phyloP scores from a whole-genome alignment of 345 rosid genomes.

The Lenwebbia sp. region DNA sequence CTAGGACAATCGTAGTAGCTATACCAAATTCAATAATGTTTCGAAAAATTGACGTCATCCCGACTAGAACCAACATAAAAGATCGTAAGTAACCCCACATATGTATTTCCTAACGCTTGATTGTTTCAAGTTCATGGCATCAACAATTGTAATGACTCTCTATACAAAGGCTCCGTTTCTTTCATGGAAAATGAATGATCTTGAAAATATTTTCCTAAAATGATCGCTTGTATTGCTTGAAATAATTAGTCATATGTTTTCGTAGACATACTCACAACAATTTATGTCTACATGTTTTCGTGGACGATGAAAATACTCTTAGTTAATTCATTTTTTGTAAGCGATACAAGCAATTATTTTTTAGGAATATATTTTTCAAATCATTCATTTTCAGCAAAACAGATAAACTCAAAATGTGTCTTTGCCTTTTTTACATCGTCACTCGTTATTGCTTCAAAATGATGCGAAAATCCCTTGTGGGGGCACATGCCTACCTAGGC shows the following conservation, averaged over 20 bases:
- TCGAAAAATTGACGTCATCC: not conserved
- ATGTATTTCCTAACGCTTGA: not conserved
- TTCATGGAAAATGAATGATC: accelerated
- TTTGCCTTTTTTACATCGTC: not conserved
- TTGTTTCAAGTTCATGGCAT: not conserved
- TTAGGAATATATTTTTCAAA: not conserved
- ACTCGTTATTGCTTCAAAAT: not conserved
- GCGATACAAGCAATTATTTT: accelerated
- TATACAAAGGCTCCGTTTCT: not conserved
- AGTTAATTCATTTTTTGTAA: not conserved
- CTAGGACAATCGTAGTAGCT: not conserved
- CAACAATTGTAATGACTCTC: not conserved
- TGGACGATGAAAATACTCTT: not conserved
- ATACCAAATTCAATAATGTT: not conserved
- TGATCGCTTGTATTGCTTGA: not conserved
- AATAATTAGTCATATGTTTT: not conserved
- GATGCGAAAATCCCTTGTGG: not conserved
- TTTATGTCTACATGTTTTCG: not conserved
- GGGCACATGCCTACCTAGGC: not conserved
- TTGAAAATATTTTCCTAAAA: not conserved
- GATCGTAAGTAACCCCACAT: not conserved
- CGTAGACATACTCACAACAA: not conserved
- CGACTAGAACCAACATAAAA: not conserved
- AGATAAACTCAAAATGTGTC: accelerated
- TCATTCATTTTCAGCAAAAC: accelerated